Base-by-base conservation (phyloP, 2,329 filamentous ascomycete genomes). In the Teratosphaeria destructans region DNA sequence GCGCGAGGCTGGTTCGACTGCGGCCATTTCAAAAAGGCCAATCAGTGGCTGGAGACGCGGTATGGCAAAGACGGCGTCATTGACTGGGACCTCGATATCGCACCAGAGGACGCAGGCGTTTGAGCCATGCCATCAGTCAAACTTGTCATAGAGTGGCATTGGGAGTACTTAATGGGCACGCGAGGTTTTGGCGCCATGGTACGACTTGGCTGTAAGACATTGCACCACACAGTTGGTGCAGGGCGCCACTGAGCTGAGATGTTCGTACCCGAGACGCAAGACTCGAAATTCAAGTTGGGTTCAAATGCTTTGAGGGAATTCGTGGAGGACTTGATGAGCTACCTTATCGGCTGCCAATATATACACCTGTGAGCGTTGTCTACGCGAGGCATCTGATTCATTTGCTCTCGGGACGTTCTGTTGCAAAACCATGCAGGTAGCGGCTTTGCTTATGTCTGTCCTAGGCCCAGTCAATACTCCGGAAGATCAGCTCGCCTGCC, bases 1-100 rank as follows among this genome's bases (percentile, higher is more conserved):
- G 76, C 80, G 14, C 81, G 83, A 58, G 94, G 94, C 0, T 99
- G 91, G 74, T 65, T 73, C 49, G 72, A 72, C 60, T 92, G 88
- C 67, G 84, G 85, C 0, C 91, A 95, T 74, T 96, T 95, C 73
- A 85, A 79, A 63, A 83, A 85, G 75, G 84, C 89, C 54, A 95
- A 96, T 70, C 85, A 89, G 67, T 99, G 94, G 94, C 78, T 99
- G 26, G 78, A 82, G 57, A 74, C 81, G 66, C 81, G 88, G 60
- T 96, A 97, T 73, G 94, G 94, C 0, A 77, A 82, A n/a, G 87
- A 86, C 3, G 87, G 84, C 1, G 83, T 85, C 68, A 91, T 99
- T 67, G 87, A 97, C 73, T 99, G 94, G 66, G 85, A 87, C 70
- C 70, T 87, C 12, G 53, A 54, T 34, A 12, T 54, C 19, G 27